phyloP scores from a whole-genome alignment of 2,329 filamentous ascomycete genomes.

The Nemania sp. region DNA sequence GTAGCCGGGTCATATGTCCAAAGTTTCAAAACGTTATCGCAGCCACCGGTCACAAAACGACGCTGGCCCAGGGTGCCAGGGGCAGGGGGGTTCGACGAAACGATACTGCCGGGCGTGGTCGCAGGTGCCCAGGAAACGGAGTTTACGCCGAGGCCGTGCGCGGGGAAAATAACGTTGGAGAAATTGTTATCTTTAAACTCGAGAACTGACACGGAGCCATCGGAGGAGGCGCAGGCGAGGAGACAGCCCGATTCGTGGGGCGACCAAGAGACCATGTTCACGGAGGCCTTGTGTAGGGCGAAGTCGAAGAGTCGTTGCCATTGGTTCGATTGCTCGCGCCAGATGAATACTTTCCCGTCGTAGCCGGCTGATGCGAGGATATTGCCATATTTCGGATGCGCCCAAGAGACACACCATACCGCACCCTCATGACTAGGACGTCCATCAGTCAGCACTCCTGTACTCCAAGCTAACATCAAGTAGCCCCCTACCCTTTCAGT shows the following conservation, averaged over 20 bases:
- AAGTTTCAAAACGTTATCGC: constrained; percentile 92
- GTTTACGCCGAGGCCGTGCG: constrained; percentile 95
- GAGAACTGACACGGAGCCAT: constrained; percentile 92
- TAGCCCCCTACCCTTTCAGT: constrained; percentile 81
- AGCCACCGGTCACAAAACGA: constrained; percentile 93
- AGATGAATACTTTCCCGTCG: constrained; percentile 98
- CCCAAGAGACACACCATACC: constrained; percentile 98
- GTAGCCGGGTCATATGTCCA: constrained; percentile 82
- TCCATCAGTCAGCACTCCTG: constrained; percentile 38
- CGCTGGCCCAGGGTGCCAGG: constrained; percentile 73
- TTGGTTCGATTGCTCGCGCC: constrained; percentile 84
- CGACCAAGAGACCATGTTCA: constrained; percentile 98
- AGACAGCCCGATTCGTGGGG: constrained; percentile 95
- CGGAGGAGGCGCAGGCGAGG: constrained; percentile 92
- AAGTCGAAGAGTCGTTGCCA: constrained; percentile 95
- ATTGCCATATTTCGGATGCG: constrained; percentile 97
- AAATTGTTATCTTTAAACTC: constrained; percentile 98
- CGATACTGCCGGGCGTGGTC: constrained; percentile 83
- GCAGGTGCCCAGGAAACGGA: constrained; percentile 95
- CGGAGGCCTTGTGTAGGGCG: constrained; percentile 91
- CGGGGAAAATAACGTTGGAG: constrained; percentile 88
- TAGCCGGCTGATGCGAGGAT: constrained; percentile 96
- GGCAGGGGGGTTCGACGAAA: constrained; percentile 73
- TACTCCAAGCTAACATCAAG: constrained; percentile 10
- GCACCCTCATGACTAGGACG: constrained; percentile 86